Base-by-base conservation (phyloP, 805 yeast species). In the Spathaspora arborariae region DNA sequence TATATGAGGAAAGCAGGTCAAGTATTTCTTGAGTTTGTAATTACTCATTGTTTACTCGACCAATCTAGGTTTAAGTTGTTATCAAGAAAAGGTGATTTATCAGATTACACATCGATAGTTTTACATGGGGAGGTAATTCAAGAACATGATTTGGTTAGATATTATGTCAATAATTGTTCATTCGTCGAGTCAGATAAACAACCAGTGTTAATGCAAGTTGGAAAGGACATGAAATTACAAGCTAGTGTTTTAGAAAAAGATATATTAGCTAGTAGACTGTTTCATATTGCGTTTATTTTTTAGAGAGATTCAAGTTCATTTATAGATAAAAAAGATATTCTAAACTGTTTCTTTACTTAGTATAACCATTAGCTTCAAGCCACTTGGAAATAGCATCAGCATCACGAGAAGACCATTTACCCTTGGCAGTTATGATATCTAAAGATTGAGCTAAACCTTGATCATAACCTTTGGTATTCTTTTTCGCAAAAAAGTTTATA, bases 371-470 rank as follows among this genome's bases (percentile, higher is more conserved):
- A 2, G 55, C 46, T 38, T 61, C 52, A 58, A 83, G 73, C 81
- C 85, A 83, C 30, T 67, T 59, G 36, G 64, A 52, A 45, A 83
- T 75, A 11, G 63, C 69, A 4, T 53, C 50, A 42, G 73, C 60
- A 55, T 83, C 88, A 60, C 87, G 80, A 46, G 65, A 52, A 30
- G 81, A 72, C 86, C 87, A 82, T 44, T 70, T 63, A 45, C 75
- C 72, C 63, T 80, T 82, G 42, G 85, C 52, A 44, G 75, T 70
- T 48, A 82, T 73, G 44, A 76, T 69, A 62, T 84, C 89, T 56
- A 82, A 66, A n/a, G 84, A 63, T 67, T 79, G 86, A 6, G 84
- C 83, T 62, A 83, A 74, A 48, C 79, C 73, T 65, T 81, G 81
- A 62, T 82, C 82, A 60, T 70, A 83, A 35, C 88, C 86, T 56